Evolutionary conservation across 2,329 filamentous ascomycete genomes (phyloP).

Genomic region (Lasiodiplodia sp.): DNA sequence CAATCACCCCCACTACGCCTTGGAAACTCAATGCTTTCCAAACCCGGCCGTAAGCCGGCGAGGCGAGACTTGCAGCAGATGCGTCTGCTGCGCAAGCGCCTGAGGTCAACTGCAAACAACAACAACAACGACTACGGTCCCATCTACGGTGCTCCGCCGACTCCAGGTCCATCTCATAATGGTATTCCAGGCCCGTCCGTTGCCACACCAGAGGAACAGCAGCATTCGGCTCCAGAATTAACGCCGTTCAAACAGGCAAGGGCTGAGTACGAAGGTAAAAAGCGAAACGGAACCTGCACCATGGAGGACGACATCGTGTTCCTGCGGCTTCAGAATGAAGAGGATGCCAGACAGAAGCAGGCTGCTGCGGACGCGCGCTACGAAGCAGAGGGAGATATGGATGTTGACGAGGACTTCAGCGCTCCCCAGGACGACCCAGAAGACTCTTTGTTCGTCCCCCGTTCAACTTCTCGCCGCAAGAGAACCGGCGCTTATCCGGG

Average conservation of each 20-base stretch:
- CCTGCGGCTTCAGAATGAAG: constrained; percentile 26
- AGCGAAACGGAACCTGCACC: background rate
- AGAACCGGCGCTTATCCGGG: background rate
- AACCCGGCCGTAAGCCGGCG: background rate
- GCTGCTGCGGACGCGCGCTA: constrained; percentile 30
- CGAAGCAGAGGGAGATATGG: background rate
- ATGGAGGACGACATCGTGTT: constrained; percentile 30
- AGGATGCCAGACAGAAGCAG: background rate
- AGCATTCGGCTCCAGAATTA: background rate
- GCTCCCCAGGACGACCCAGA: background rate
- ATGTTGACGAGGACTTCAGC: background rate
- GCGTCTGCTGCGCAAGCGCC: background rate
- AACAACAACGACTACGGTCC: background rate
- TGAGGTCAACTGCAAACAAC: background rate
- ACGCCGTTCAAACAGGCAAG: background rate
- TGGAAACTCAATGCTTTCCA: background rate
- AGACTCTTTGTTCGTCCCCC: background rate
- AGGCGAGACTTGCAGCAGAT: background rate
- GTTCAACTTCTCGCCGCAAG: background rate
- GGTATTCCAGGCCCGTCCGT: background rate
- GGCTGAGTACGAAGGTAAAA: background rate
- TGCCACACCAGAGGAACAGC: background rate
- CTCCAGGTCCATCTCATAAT: background rate
- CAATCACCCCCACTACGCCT: background rate
- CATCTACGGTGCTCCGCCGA: background rate